These are phyloP conservation scores for Xylariaceae sp. DNA, from an alignment of 2,329 filamentous ascomycete species.

Conservation along the genomic window DNA sequence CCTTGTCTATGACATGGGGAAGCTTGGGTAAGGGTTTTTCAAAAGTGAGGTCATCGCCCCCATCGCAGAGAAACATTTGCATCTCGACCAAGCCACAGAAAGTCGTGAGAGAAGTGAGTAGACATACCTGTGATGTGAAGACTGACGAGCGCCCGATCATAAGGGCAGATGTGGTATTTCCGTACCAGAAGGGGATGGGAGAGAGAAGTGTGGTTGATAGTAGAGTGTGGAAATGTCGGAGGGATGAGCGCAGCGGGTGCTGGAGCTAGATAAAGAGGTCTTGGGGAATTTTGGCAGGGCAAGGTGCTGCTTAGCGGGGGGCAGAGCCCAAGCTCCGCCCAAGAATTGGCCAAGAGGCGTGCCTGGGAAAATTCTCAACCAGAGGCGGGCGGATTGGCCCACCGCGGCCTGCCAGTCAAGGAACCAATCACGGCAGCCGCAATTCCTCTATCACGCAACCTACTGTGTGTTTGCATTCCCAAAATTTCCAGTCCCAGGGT, in stretches of 20 bases:
- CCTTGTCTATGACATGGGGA: too few relatives aligned
- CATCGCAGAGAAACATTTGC: too few relatives aligned
- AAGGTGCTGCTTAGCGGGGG: constrained; percentile 14
- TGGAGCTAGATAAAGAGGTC: constrained; percentile 7
- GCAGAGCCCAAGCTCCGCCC: constrained; percentile 5
- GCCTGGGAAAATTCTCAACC: too few relatives aligned
- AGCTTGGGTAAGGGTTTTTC: too few relatives aligned
- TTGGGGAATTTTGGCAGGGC: background rate
- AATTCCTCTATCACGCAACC: constrained; percentile 2
- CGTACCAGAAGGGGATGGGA: background rate
- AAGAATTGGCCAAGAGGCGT: constrained; percentile 10
- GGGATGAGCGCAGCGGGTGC: constrained; percentile 3
- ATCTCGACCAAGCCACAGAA: background rate
- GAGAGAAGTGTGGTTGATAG: background rate
- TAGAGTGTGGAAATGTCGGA: constrained; percentile 6
- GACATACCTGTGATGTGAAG: constrained; percentile 80
- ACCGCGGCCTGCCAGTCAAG: background rate
- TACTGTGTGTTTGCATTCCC: background rate
- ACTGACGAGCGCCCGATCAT: constrained; percentile 82
- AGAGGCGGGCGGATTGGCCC: background rate
- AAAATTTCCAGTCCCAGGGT: too few relatives aligned
- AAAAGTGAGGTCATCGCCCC: too few relatives aligned
- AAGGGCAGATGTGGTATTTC: constrained; percentile 54
- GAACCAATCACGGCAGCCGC: constrained; percentile 6
- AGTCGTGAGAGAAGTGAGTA: constrained; percentile 4